Base-by-base conservation (phyloP, 2,329 filamentous ascomycete genomes). In the Microdochium trichocladiopsis region DNA sequence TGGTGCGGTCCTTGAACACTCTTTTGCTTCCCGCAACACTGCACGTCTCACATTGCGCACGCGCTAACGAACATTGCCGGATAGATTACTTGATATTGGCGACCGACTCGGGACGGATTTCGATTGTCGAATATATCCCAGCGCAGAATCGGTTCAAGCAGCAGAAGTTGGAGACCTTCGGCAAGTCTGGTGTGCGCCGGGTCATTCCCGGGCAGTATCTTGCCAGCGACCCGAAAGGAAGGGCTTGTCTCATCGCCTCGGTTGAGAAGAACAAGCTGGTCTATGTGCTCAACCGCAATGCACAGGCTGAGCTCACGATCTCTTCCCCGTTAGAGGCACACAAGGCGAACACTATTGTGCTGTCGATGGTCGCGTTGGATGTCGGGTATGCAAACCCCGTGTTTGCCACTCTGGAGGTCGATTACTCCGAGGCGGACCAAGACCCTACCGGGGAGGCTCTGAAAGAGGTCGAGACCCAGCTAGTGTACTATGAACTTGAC, bases 181-280 rank as follows among this genome's bases (percentile, higher is more conserved):
- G 94, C 60, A 99, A 99, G 72, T 97, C 94, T 8, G 95, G 94
- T 36, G 83, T 97, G 51, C 86, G 95, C 53, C 86, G 94, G 62
- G 93, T 97, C 36, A 83, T 99, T 47, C 94, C 95, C 2, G 94
- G 95, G 55, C 91, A 99, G 69, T 99, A 96, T 65, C 81, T 99
- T 25, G 94, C 93, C 6, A 90, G 90, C 50, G 94, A 99, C 64
- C 94, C 94, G 25, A 96, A 96, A 70, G 94, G 94, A 52, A 84
- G 94, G 73, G 95, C 95, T 52, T 96, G 93, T 66, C 79, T 99
- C 66, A 89, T 97, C 56, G 91, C 94, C 10, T 93, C 92, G 4
- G 80, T 93, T 52, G 95, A 99, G 74, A 99, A 99, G 80, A 99
- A 97, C 75, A 99, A 99, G 75, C 87, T 99, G 52, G 94, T 99